Evolutionary conservation across 495 filamentous ascomycete genomes (phyloP).

Genomic region (Alectoria sarmentosa): DNA sequence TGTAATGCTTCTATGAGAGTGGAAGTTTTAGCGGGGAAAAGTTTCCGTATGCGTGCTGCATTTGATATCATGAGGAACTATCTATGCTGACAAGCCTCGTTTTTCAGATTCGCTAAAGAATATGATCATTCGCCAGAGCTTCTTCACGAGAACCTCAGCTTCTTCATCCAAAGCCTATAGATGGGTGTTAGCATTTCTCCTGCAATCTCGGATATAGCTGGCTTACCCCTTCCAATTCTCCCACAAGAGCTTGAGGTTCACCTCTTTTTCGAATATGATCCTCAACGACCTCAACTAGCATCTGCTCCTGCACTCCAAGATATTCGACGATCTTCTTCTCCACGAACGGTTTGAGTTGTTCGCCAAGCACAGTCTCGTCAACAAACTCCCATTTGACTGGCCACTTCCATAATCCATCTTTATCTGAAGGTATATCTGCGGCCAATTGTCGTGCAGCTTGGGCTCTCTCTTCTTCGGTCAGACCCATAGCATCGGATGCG

Average conservation of each 20-base stretch:
- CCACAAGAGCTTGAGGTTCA: conserved; percentile 71
- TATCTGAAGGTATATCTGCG: conserved; percentile 80
- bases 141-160: conserved; percentile 87
- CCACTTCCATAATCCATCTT: conserved; percentile 85
- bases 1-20: not conserved
- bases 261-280: conserved; percentile 75
- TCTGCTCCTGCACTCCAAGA: conserved; percentile 91
- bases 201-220: conserved; percentile 16
- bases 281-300: conserved; percentile 88
- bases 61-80: too few species aligned
- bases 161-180: conserved; percentile 85
- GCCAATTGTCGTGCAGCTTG: conserved; percentile 75
- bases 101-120: conserved; percentile 97
- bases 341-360: conserved; percentile 89
- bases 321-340: conserved; percentile 98
- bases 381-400: conserved; percentile 91
- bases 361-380: conserved; percentile 71
- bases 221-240: conserved; percentile 75
- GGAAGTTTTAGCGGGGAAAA: not conserved
- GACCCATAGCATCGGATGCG: conserved; percentile 55
- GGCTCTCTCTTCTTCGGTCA: conserved; percentile 77
- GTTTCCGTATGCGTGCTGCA: not conserved
- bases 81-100: conserved; percentile 61
- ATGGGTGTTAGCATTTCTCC: conserved; percentile 31
- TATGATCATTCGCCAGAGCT: conserved; percentile 97